These are phyloP conservation scores for Sarocladium oryzae DNA, from an alignment of 2,329 filamentous ascomycete species.

Conservation along the genomic window DNA sequence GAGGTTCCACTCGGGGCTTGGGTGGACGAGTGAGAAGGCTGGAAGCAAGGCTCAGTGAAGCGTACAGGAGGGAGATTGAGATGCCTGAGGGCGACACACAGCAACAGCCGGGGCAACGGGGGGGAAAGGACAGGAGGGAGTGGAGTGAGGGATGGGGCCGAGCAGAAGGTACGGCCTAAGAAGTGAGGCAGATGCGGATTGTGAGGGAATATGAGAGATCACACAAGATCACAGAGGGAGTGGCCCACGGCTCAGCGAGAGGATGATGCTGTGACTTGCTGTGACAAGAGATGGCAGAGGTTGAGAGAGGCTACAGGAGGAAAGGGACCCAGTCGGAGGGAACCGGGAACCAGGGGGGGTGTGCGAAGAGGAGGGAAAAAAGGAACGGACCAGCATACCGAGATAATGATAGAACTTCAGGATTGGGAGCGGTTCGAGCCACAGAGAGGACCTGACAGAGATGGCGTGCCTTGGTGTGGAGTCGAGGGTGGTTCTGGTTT, in stretches of 20 bases:
- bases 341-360: slow-evolving; percentile 6
- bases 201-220: slow-evolving; percentile 16
- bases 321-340: slow-evolving; percentile 4
- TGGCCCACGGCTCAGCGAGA: not conserved
- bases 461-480: not conserved
- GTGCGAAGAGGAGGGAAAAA: not conserved
- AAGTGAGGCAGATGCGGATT: slow-evolving; percentile 4
- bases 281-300: not conserved
- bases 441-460: not conserved
- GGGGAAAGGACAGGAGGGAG: slow-evolving; percentile 15
- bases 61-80: slow-evolving; percentile 1
- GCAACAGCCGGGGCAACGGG: slow-evolving; percentile 26
- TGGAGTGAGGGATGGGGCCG: not conserved
- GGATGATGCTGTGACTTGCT: not conserved
- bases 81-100: slow-evolving; percentile 22
- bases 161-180: not conserved
- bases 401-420: not conserved
- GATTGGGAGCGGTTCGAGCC: not conserved
- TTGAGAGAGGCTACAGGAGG: not conserved
- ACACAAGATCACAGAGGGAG: not conserved
- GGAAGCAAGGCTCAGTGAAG: slow-evolving; percentile 5
- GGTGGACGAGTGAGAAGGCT: slow-evolving; percentile 16
- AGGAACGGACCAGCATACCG: slow-evolving; percentile 8
- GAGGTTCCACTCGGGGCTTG: slow-evolving; percentile 24
- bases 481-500: not conserved